phyloP scores from a whole-genome alignment of 805 yeast species.

The Kazachstania africana region DNA sequence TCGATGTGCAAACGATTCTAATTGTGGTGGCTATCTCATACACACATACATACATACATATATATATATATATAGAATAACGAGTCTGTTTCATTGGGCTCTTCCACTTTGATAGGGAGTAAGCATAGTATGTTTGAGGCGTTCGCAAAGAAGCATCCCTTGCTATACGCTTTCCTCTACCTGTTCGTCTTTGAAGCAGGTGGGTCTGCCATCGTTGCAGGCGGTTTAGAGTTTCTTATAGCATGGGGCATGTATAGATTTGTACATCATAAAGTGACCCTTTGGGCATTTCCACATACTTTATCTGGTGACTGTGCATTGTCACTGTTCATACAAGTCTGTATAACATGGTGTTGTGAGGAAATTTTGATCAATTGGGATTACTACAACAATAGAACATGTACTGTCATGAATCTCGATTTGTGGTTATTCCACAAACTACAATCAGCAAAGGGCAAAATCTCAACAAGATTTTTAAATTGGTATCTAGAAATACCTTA shows the following conservation, averaged over 20 bases:
- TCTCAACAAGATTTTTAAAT: background rate
- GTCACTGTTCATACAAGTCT: conserved; percentile 14
- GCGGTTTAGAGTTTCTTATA: conserved; percentile 19
- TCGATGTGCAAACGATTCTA: too few relatives aligned
- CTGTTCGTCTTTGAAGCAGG: conserved; percentile 9
- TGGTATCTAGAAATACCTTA: conserved; percentile 9
- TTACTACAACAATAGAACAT: conserved; percentile 4
- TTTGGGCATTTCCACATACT: conserved; percentile 22
- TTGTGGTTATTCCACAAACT: background rate
- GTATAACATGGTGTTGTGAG: conserved; percentile 14
- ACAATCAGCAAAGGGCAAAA: background rate
- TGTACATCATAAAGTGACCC: conserved; percentile 3
- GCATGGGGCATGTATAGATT: conserved; percentile 19
- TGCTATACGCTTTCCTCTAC: background rate
- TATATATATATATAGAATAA: too few relatives aligned
- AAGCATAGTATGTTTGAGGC: too few relatives aligned
- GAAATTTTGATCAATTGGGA: conserved; percentile 16
- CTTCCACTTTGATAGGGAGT: too few relatives aligned
- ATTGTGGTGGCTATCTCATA: too few relatives aligned
- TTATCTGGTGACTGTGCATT: conserved; percentile 19
- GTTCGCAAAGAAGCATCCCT: background rate
- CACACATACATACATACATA: too few relatives aligned
- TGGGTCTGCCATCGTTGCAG: conserved; percentile 13
- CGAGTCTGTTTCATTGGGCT: too few relatives aligned
- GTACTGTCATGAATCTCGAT: background rate